phyloP scores from a whole-genome alignment of 2,329 filamentous ascomycete species.

The Tolypocladium nubicola region DNA sequence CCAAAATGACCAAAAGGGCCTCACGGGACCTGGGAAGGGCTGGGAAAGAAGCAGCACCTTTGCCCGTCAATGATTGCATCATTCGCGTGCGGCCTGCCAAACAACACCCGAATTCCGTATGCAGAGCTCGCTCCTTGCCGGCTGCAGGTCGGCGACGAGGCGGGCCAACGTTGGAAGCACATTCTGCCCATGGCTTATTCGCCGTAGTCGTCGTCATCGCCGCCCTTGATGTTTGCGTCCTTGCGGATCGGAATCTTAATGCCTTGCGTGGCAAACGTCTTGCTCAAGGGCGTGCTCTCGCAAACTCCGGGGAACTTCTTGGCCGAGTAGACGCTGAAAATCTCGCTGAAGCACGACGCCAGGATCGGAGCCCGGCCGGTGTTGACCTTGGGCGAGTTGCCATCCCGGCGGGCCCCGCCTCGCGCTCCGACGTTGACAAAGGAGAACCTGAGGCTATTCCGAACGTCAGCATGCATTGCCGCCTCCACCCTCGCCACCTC shows the following conservation, averaged over 20 bases:
- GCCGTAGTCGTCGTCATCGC: slow-evolving; percentile 39
- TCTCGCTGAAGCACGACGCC: slow-evolving; percentile 75
- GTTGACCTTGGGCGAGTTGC: slow-evolving; percentile 45
- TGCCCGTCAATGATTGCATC: not conserved
- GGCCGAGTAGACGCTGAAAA: slow-evolving; percentile 88
- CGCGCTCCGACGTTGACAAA: slow-evolving; percentile 74
- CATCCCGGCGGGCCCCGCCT: slow-evolving; percentile 24
- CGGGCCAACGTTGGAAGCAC: not conserved
- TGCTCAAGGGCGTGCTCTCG: slow-evolving; percentile 83
- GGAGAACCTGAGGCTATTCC: slow-evolving; percentile 47
- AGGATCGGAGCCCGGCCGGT: slow-evolving; percentile 70
- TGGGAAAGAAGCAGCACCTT: not conserved
- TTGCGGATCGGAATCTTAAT: slow-evolving; percentile 96
- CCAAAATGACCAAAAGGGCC: not conserved
- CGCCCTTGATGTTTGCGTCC: slow-evolving; percentile 51
- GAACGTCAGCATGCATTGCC: slow-evolving; percentile 7
- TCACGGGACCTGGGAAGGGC: no score
- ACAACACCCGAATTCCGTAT: not conserved
- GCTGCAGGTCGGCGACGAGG: not conserved
- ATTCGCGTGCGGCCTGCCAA: not conserved
- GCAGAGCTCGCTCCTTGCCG: not conserved
- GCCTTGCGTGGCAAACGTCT: slow-evolving; percentile 84
- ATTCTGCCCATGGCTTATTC: slow-evolving; percentile 10
- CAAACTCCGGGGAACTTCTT: slow-evolving; percentile 99
- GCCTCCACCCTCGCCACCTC: not conserved